Evolutionary conservation across 192 early-diverging fungal genomes (phyloP).

Genomic region (Gaertneriomyces sp.): DNA sequence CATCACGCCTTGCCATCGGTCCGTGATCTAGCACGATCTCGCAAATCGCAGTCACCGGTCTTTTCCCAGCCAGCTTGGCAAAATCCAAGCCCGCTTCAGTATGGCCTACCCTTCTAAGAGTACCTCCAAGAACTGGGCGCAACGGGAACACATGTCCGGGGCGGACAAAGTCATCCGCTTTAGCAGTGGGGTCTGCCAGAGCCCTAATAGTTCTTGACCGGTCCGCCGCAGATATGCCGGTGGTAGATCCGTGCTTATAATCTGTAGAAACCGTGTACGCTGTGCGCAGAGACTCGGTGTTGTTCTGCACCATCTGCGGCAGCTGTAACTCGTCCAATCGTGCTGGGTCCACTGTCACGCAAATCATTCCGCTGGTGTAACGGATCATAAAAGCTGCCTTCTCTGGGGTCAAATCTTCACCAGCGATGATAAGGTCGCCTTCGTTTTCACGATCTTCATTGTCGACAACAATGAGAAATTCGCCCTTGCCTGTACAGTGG

Average conservation of each 20-base stretch:
- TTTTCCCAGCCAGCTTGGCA: slow-evolving; percentile 74
- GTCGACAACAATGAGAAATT: slow-evolving; percentile 91
- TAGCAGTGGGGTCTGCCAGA: slow-evolving; percentile 65
- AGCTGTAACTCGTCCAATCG: slow-evolving; percentile 80
- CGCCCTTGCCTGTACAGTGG: slow-evolving; percentile 57
- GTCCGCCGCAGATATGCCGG: slow-evolving; percentile 93
- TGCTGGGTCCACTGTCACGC: slow-evolving; percentile 75
- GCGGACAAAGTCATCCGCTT: slow-evolving; percentile 69
- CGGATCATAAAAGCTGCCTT: slow-evolving; percentile 95
- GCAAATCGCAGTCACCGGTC: slow-evolving; percentile 85
- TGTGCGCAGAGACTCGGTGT: slow-evolving; percentile 86
- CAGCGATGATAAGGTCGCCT: slow-evolving; percentile 96
- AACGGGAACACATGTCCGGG: slow-evolving; percentile 96
- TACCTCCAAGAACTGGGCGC: slow-evolving; percentile 75
- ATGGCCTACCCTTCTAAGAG: slow-evolving; percentile 85
- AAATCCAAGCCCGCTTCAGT: slow-evolving; percentile 92
- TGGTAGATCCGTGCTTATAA: slow-evolving; percentile 76
- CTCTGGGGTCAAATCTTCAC: slow-evolving; percentile 85
- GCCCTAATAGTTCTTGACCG: slow-evolving; percentile 73
- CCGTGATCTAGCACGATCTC: slow-evolving; percentile 92
- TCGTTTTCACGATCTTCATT: slow-evolving; percentile 99
- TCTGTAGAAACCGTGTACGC: slow-evolving; percentile 94
- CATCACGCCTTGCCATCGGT: slow-evolving; percentile 89
- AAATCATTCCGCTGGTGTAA: slow-evolving; percentile 91
- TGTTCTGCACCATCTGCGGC: slow-evolving; percentile 89